Evolutionary conservation across 306 rosid species (phyloP).

Genomic region (Fagus sylvatica): DNA sequence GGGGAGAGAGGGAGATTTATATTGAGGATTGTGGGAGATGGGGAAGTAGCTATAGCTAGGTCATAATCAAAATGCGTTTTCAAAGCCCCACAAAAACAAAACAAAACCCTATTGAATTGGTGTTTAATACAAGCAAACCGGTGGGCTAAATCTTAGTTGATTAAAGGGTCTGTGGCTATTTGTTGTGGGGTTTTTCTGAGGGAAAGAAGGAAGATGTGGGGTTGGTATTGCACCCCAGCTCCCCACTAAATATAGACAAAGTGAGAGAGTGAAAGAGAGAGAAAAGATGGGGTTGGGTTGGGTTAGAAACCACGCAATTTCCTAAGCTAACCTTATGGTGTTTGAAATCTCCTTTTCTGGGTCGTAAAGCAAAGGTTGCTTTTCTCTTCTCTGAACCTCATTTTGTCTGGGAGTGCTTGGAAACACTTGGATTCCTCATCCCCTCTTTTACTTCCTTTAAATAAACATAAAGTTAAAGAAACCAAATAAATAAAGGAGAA

Average conservation of each 20-base stretch:
- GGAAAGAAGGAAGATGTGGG: slow-evolving; percentile 64
- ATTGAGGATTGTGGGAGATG: slow-evolving; percentile 1
- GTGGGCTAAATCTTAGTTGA: slow-evolving; percentile 29
- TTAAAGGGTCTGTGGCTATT: slow-evolving; percentile 44
- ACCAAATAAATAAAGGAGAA: slow-evolving; percentile 26
- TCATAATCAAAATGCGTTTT: slow-evolving; percentile 45
- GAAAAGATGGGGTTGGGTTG: slow-evolving; percentile 5
- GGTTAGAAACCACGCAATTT: slow-evolving; percentile 80
- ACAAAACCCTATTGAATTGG: slow-evolving; percentile 52
- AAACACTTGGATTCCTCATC: slow-evolving; percentile 83
- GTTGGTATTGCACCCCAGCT: slow-evolving; percentile 60
- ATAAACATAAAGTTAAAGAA: slow-evolving; percentile 41
- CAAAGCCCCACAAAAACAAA: slow-evolving; percentile 36
- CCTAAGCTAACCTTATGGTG: slow-evolving; percentile 77
- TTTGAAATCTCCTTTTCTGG: slow-evolving; percentile 97
- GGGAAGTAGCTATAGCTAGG: slow-evolving; percentile 28
- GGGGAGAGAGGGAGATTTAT: slow-evolving; percentile 24
- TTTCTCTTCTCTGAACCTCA: slow-evolving; percentile 78
- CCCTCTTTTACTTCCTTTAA: slow-evolving; percentile 32
- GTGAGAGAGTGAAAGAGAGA: slow-evolving; percentile 19
- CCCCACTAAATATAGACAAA: slow-evolving; percentile 61
- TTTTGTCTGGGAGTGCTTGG: slow-evolving; percentile 97
- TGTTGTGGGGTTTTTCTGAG: slow-evolving; percentile 46
- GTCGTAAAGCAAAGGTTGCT: slow-evolving; percentile 84
- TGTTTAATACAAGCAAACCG: slow-evolving; percentile 52